Evolutionary conservation across 352 stramenopile genomes (phyloP), one percentile per base, ranked within the genome.

Genomic region (Pythium utonaiense): DNA sequence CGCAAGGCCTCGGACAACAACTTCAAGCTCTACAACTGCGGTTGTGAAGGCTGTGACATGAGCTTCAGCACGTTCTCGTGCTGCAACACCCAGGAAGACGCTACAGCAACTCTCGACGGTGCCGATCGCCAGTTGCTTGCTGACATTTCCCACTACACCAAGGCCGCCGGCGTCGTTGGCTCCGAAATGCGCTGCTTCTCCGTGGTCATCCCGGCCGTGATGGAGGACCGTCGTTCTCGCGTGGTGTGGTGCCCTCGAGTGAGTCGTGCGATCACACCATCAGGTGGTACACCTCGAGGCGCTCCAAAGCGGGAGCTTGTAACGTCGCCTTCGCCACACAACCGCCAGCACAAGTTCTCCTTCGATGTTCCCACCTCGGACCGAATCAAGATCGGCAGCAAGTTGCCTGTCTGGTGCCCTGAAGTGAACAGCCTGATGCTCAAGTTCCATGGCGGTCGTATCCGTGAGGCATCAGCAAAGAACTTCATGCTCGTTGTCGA

Each of bases 401-500:
- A 95, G 60, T 57, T 93, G 42, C 87, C 87, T 2, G 77, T 92
- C 19, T 96, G 87, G 87, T 96, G 83, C 65, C 74, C 82, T 3
- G 82, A 96, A 50, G 80, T 96, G 21, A 90, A 90, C 61, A 92
- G 76, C 48, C 72, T 96, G 16, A 92, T 95, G 74, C 70, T 96
- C 57, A 95, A 94, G 69, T 96, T 96, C 69, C 83, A 95, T 48
- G 86, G 85, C 36, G 80, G 84, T 9, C 80, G 87, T 21, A 91
- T 96, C 52, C 83, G 81, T 34, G 83, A 95, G 71, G 85, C 87
- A 31, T 95, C 83, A 10, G 83, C 87, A 53, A 96, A 96, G 69
- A 96, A 96, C 61, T 96, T 96, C 60, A 93, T 95, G 77, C 74
- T 96, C 24, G 86, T 81, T 69, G 31, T 95, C 48, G 80, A 94